Conservation (phyloP, 2,329 filamentous ascomycete genomes). For the Neurospora sp. region DNA sequence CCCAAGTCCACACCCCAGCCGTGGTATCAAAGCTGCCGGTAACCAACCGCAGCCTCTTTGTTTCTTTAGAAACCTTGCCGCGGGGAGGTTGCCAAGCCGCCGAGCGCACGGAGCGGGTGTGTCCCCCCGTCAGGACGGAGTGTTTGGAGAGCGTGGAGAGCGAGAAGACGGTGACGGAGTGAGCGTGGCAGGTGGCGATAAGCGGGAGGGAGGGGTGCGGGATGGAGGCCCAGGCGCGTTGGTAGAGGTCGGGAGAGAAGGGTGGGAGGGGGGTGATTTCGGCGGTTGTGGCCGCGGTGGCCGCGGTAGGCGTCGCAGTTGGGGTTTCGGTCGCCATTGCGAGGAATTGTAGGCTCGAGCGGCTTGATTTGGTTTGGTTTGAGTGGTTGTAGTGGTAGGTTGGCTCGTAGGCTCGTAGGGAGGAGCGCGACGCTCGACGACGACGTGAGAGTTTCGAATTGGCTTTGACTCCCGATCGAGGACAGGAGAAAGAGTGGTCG, state of each 20-base stretch:
- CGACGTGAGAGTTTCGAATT: not conserved
- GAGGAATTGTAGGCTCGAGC: not conserved
- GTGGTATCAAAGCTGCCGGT: constrained; percentile 92
- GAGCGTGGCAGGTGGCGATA: constrained; percentile 79
- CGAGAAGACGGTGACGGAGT: constrained; percentile 82
- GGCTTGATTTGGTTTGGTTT: not conserved
- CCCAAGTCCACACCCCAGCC: constrained; percentile 71
- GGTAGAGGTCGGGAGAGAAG: constrained; percentile 47
- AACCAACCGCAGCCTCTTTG: constrained; percentile 64
- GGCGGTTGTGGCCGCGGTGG: not conserved
- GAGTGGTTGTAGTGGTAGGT: not conserved
- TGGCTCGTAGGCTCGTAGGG: not conserved
- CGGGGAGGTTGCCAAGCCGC: constrained; percentile 77
- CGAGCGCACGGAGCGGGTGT: constrained; percentile 80
- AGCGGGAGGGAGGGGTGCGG: constrained; percentile 83
- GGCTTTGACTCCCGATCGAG: not conserved
- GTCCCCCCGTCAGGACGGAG: constrained; percentile 72
- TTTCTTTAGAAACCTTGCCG: constrained; percentile 17
- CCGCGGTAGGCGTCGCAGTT: not conserved
- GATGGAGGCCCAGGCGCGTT: constrained; percentile 75
- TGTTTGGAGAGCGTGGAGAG: constrained; percentile 71
- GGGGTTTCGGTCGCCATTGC: not conserved
- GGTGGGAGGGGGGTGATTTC: constrained; percentile 35
- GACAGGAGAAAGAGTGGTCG: not conserved
- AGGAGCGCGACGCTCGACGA: not conserved